Percentiles rank a stretch among this genome's conserved stretches.
These are phyloP conservation scores for Tephrocybe sp. DNA, from an alignment of 768 basidiomycete species.

Conservation along the genomic window DNA sequence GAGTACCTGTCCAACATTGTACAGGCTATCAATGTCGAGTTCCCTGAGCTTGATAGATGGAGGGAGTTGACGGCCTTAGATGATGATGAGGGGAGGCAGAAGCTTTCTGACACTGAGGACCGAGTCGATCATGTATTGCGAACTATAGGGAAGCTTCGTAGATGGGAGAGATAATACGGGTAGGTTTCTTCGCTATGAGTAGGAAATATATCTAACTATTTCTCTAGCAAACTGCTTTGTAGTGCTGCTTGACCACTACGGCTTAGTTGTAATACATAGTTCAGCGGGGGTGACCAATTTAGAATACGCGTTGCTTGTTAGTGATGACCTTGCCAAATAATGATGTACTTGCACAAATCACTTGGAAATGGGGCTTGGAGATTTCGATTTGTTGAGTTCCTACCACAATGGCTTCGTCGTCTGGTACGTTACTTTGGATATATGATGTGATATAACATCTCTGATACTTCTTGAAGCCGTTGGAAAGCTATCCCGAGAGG, in stretches of 20 bases:
- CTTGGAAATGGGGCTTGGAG: neutral
- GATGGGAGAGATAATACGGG: conserved; percentile 19
- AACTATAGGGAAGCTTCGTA: conserved; percentile 31
- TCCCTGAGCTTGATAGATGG: conserved; percentile 79
- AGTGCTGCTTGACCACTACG: too few species aligned
- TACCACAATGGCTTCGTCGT: conserved; percentile 38
- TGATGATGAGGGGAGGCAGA: conserved; percentile 45
- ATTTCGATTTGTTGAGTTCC: neutral
- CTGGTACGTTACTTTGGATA: conserved; percentile 27
- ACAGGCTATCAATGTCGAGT: conserved; percentile 86
- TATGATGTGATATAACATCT: conserved; percentile 1
- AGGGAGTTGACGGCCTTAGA: conserved; percentile 65
- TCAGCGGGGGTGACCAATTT: neutral
- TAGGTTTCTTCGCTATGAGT: neutral
- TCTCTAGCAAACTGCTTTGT: neutral
- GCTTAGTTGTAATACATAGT: neutral
- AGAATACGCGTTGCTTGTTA: conserved; percentile 4
- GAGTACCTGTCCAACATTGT: conserved; percentile 91
- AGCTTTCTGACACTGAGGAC: conserved; percentile 24
- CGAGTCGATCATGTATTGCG: conserved; percentile 32
- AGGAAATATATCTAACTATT: neutral
- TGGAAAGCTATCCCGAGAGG: conserved; percentile 91
- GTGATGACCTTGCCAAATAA: conserved; percentile 8
- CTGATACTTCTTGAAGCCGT: conserved; percentile 35
- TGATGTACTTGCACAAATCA: neutral